A percentile compares a stretch with the other conserved stretches of the same genome.
These are phyloP conservation scores for Fusarium tuaranense DNA, from an alignment of 2,329 filamentous ascomycete species.

Conservation along the genomic window DNA sequence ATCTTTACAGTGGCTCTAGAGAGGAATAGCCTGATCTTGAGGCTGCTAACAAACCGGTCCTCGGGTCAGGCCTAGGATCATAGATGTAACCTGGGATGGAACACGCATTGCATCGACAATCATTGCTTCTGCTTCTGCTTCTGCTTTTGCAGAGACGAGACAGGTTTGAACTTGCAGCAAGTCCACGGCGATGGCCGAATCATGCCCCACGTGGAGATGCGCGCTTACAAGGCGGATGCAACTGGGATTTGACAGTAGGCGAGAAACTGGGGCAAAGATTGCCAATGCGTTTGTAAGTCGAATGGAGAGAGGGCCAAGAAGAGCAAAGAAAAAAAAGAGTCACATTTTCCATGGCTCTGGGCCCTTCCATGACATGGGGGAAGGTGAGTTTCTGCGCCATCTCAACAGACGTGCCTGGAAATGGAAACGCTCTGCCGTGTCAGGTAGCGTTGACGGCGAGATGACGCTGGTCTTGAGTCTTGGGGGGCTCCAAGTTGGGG, in stretches of 20 bases:
- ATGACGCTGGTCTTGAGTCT: constrained; percentile 23
- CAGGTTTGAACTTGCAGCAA: background rate
- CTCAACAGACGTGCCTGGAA: constrained; percentile 1
- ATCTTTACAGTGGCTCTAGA: background rate
- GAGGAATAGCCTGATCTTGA: background rate
- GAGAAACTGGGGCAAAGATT: constrained; percentile 4
- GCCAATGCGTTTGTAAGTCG: background rate
- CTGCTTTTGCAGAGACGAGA: background rate
- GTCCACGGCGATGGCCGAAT: constrained; percentile 40
- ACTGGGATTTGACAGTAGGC: constrained; percentile 17
- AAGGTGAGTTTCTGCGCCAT: constrained; percentile 3
- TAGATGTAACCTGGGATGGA: constrained; percentile 11
- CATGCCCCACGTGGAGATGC: constrained; percentile 43
- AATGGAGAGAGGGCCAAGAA: background rate
- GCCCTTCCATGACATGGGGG: constrained; percentile 23
- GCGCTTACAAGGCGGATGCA: constrained; percentile 38
- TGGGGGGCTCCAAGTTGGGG: background rate
- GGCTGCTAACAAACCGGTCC: constrained; percentile 14
- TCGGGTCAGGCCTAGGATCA: background rate
- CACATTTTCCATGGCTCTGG: constrained; percentile 27
- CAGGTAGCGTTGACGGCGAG: constrained; percentile 35
- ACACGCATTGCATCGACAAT: constrained; percentile 28
- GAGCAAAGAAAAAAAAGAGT: constrained; percentile 20
- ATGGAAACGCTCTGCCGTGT: constrained; percentile 8
- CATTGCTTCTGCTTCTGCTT: background rate